Base-by-base conservation (phyloP, 352 stramenopile genomes). In the Globisporangium paroecandrum region DNA sequence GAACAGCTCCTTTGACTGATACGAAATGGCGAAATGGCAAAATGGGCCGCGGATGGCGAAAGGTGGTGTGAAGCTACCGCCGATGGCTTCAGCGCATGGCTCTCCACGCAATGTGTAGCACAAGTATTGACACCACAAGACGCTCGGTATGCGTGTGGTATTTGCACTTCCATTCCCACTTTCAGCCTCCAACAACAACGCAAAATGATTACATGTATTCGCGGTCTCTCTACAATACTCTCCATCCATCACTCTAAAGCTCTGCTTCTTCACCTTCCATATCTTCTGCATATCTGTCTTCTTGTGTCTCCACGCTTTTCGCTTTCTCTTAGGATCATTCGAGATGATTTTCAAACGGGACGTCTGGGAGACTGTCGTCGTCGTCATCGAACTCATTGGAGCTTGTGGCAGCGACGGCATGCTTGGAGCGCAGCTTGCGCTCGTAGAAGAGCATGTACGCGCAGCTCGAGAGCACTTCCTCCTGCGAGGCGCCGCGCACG, bases 401-500 rank as follows among this genome's bases (percentile, higher is more conserved):
- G 56, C 27, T 81, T 22, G 76, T 70, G 43, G 61, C 68, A 60
- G 47, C 69, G 32, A 58, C 68, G 58, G 43, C 70, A n/a, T 64
- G 69, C 72, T 81, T 83, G 20, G 74, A 67, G 34, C 80, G 76
- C 57, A 76, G 69, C 56, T 90, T 91, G 25, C 87, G 89, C 70
- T 95, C 86, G 73, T 97, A 97, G 68, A 97, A 95, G n/a, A 97
- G 67, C 85, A 97, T 93, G 75, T 97, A 97, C 36, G 89, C 89
- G 56, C 89, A 93, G 58, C 83, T 89, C 27, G 68, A 68, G 43
- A 92, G 70, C 54, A 97, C 87, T 62, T 95, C 83, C 36, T 80
- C 69, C 22, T 81, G 67, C 1, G 70, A 71, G 6, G 77, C 89
- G 24, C 83, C 73, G 49, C 82, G 79, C 59, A 97, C 87, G 27